Percentiles rank a stretch among this genome's conserved stretches.
Conservation (phyloP, 2,329 filamentous ascomycete genomes). For the Colletotrichum coccodes region DNA sequence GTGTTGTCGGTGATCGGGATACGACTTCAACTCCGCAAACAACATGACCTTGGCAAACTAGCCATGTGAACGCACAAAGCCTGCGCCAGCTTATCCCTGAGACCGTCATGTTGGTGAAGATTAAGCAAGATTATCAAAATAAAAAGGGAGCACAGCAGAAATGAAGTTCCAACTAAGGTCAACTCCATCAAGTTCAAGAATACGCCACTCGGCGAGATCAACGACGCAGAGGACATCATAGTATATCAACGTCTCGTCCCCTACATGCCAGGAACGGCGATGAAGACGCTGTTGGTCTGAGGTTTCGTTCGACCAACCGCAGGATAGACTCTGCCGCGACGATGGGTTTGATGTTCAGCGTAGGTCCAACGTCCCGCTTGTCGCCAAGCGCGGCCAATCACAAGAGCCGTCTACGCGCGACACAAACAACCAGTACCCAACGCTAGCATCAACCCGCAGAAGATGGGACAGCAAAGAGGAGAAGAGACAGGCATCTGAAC, state of each 20-base stretch:
- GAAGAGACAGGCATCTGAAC: constrained; percentile 2
- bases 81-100: not conserved
- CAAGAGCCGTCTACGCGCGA: constrained; percentile 22
- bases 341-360: constrained; percentile 16
- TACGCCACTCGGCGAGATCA: constrained; percentile 9
- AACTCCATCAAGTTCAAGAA: not conserved
- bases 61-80: constrained; percentile 15
- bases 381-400: constrained; percentile 29
- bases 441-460: constrained; percentile 17
- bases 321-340: constrained; percentile 17
- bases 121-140: not conserved
- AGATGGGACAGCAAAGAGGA: constrained; percentile 1
- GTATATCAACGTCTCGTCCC: constrained; percentile 19
- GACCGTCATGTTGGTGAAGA: not conserved
- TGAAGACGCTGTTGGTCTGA: constrained; percentile 7
- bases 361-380: not conserved
- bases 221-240: not conserved
- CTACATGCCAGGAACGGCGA: not conserved
- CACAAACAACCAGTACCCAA: not conserved
- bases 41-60: not conserved
- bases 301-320: constrained; percentile 12
- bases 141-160: not conserved
- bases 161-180: not conserved
- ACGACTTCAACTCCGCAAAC: constrained; percentile 1
- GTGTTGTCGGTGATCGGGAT: not conserved